Conservation (phyloP, 768 basidiomycete species). For the Calocybe indica region DNA sequence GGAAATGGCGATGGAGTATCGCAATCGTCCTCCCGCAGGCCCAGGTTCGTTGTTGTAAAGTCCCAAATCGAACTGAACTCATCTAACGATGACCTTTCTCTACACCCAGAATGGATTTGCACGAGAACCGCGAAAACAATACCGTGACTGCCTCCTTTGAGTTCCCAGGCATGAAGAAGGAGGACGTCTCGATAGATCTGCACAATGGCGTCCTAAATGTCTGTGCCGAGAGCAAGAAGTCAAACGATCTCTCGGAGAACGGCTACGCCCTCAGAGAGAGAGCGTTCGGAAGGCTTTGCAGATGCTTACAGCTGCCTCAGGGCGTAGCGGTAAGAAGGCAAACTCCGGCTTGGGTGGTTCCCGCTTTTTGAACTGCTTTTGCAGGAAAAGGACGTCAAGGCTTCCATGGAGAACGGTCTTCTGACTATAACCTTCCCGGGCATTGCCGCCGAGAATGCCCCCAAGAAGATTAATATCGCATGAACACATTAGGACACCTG, state of each 20-base stretch:
- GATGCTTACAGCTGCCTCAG: constrained; percentile 43
- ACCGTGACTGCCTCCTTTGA: constrained; percentile 50
- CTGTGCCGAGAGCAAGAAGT: constrained; percentile 37
- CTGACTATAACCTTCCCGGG: constrained; percentile 44
- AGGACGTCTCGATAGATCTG: constrained; percentile 45
- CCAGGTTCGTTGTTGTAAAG: too few species aligned
- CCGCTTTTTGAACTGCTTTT: background rate
- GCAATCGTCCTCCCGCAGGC: too few species aligned
- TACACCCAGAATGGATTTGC: constrained; percentile 42
- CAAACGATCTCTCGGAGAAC: constrained; percentile 24
- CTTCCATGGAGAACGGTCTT: constrained; percentile 37
- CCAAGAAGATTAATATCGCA: constrained; percentile 27
- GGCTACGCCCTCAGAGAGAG: constrained; percentile 43
- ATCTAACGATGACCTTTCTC: too few species aligned
- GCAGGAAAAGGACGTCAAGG: constrained; percentile 28
- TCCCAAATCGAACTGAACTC: too few species aligned
- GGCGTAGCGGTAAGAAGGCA: constrained; percentile 37
- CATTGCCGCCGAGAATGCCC: constrained; percentile 23
- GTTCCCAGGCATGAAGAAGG: constrained; percentile 45
- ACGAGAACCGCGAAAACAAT: constrained; percentile 39
- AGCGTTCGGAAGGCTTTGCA: constrained; percentile 34
- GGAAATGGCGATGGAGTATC: too few species aligned
- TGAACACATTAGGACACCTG: background rate
- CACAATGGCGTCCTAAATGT: constrained; percentile 41
- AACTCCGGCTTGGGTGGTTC: constrained; percentile 1